Evolutionary conservation across 495 filamentous ascomycete genomes (phyloP).

Genomic region (Podospora conica): DNA sequence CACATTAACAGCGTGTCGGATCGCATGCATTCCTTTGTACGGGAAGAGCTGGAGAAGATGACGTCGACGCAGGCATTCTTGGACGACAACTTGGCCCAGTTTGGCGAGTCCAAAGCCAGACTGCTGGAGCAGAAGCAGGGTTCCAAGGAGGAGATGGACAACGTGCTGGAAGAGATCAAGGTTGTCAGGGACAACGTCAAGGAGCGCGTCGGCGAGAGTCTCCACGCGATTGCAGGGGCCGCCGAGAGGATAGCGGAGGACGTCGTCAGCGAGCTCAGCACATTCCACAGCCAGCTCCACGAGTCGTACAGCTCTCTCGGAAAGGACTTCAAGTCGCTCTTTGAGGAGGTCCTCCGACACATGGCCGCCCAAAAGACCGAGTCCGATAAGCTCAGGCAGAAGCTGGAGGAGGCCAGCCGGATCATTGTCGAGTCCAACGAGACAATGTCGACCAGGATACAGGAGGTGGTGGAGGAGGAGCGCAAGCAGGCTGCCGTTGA

Average conservation of each 20-base stretch:
- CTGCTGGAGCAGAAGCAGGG: constrained; percentile 60
- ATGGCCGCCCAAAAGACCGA: constrained; percentile 74
- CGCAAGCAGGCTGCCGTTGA: constrained; percentile 66
- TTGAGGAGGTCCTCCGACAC: constrained; percentile 69
- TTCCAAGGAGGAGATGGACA: constrained; percentile 83
- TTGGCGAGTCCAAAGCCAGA: constrained; percentile 58
- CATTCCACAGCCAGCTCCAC: constrained; percentile 79
- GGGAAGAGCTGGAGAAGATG: constrained; percentile 62
- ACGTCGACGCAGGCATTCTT: constrained; percentile 61
- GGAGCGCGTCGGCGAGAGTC: constrained; percentile 71
- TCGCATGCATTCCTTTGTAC: constrained; percentile 67
- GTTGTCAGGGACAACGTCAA: constrained; percentile 81
- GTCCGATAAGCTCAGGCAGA: constrained; percentile 59
- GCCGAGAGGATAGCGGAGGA: constrained; percentile 84
- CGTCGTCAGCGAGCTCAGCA: constrained; percentile 78
- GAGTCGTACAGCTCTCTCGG: constrained; percentile 80
- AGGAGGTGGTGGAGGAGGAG: constrained; percentile 70
- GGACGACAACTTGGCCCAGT: constrained; percentile 55
- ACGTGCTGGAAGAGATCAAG: constrained; percentile 86
- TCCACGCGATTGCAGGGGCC: constrained; percentile 76
- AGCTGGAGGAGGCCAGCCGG: constrained; percentile 62
- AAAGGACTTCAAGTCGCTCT: constrained; percentile 79
- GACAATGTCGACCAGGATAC: constrained; percentile 58
- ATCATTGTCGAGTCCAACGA: constrained; percentile 59
- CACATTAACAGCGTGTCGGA: constrained; percentile 59